Base-by-base conservation (phyloP, 768 basidiomycete species). In the Butyriboletus loyo region DNA sequence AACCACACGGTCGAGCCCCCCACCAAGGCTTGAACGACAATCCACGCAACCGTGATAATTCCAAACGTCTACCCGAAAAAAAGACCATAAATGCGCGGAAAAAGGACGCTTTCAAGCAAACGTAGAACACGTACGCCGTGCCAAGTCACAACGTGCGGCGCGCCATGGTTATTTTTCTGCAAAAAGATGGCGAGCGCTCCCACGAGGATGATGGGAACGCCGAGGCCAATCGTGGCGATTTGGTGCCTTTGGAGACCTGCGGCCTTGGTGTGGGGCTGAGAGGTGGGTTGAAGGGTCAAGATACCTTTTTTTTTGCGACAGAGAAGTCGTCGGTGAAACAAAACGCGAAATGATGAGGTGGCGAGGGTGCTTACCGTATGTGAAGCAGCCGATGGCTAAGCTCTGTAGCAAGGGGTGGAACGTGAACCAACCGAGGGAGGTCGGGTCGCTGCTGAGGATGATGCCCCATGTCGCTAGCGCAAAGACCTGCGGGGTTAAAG, bases 1-100 rank as follows among this genome's bases (percentile, higher is more conserved):
- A 77, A 84, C 89, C 89, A 91, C 15, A 90, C 87, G 45, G 85
- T 88, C n/a, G 80, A 83, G 3, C 76, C 87, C 6, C 91, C 91
- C 0, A 91, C 17, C 9, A 75, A 50, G 7, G 80, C 70, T 61
- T 92, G 89, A 30, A 78, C 50, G 15, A 83, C 24, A 38, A 91
- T 69, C 87, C 86, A 89, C 10, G 66, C 55, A 40, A 86, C 65
- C n/a, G 77, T 71, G 34, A 82, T 65, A n/a, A 87, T 67, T 0
- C 90, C 92, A 49, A 90, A 75, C 38, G 71, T 79, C 85, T 89
- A 59, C 17, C 59, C 19, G 10, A 11, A 21, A 51, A 15, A 43
- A 9, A 19, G 25, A 1, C 24, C 30, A 32, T 49, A 22, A 37
- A 42, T 49, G 28, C 40, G 17, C 30, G 39, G 38, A n/a, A n/a